Evolutionary conservation across 345 rosid genomes (phyloP), one percentile per base, ranked within the genome.

Genomic region (Salix caprea): DNA sequence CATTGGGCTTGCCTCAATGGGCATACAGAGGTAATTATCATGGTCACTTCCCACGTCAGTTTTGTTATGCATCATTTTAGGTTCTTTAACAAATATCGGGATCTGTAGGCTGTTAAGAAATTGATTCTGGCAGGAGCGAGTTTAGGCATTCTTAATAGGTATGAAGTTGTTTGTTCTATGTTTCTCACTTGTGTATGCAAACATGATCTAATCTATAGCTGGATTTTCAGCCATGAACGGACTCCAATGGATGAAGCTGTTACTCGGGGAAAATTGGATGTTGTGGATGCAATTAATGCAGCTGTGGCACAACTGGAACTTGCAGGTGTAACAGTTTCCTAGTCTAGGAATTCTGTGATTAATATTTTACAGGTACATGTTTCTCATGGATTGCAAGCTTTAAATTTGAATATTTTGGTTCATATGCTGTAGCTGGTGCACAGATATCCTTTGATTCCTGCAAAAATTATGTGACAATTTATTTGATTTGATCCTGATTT

Each of bases 1-100:
- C 99, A 96, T 76, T 93, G 92, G 89, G 98, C 97, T 81, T 90
- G 97, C 83, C 89, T 91, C 76, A 96, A 93, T 73, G 97, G 99
- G 42, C 96, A 80, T 74, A 71, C 85, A 61, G 94, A 91, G 93
- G 99, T 93, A 83, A 80, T 74, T 56, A n/a, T 23, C 34, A 1
- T 44, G 1, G 13, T 60, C 66, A 56, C 37, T 26, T 65, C 68
- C 44, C 66, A 54, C 36, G 4, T 13, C 10, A 56, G 54, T 52
- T 37, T 67, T 28, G 52, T 3, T 52, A 23, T 58, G 4, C 37
- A 12, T 50, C 70, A 26, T 78, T 67, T 77, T 40, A 54, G 37
- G 13, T 28, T 72, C 40, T 40, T 75, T 15, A n/a, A 23, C 39
- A 61, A 61, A 65, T 21, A 28, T 18, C 71, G 60, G 56, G 50